Base-by-base conservation (phyloP, 2,329 filamentous ascomycete species). In the Trichothecium roseum region DNA sequence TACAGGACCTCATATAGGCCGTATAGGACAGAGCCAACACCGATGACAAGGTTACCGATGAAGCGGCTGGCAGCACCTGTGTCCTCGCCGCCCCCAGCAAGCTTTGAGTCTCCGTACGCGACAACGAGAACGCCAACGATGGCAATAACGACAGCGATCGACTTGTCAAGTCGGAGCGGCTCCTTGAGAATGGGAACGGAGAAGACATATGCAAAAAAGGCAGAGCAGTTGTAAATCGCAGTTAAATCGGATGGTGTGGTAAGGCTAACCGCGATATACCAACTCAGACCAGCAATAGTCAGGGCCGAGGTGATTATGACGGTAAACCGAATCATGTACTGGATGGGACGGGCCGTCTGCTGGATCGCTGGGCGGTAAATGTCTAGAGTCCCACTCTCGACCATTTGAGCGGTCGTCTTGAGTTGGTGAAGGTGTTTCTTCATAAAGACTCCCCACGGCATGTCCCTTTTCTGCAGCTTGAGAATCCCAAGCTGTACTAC, bases 201-300 rank as follows among this genome's bases (percentile, higher is more conserved):
- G 55, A 98, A 98, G 10, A 85, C 89, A 54, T 98, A 98, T 33
- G 91, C 91, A 57, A 98, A 98, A 62, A 98, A 98, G 39, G 91
- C 89, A 36, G 85, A 94, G 68, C 91, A 98, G 63, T 98, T 98
- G 72, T 98, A 98, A 49, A 98, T 98, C 36, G 91, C 91, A 1
- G 91, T 98, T 48, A 98, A 63, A 57, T 98, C 91, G 45, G 83
- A 87, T 3, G 91, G 83, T 4, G 84, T 94, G 1, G 91, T 98
- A 67, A 94, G 63, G 59, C 86, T 84, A 39, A 98, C 89, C 13
- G 91, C 89, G 26, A 96, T 70, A 52, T 96, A 98, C 91, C 91
- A 98, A 49, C 82, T 89, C 35, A 88, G 75, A 18, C 91, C 91
- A 1, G 89, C 91, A 28, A 96, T 66, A 3, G 91, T 98, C 38